phyloP scores from a whole-genome alignment of 768 basidiomycete genomes.

The Tylopilus cervinicoccineus region DNA sequence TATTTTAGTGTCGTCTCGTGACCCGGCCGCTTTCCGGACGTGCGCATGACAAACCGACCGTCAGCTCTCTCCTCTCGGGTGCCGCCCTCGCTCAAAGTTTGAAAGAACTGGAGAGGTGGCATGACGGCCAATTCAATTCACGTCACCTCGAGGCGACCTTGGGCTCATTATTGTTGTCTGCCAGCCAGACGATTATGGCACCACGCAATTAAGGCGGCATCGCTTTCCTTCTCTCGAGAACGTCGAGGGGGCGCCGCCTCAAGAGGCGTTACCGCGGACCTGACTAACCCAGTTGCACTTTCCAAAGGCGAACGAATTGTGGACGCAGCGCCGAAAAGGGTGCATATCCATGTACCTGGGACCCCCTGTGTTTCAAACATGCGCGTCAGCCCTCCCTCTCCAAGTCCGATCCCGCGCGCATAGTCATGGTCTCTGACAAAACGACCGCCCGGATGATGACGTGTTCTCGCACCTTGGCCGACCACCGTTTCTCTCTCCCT shows the following conservation, averaged over 20 bases:
- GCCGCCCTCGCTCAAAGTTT: no score
- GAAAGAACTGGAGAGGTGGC: no score
- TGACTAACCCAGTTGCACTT: background rate
- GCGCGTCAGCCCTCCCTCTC: background rate
- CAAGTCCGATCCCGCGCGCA: background rate
- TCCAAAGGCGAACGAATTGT: background rate
- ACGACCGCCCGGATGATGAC: background rate
- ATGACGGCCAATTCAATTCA: conserved; percentile 11
- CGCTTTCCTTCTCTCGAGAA: conserved; percentile 11
- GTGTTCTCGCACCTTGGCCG: background rate
- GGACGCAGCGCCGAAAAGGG: background rate
- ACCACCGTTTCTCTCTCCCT: background rate
- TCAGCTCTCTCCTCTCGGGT: conserved; percentile 11
- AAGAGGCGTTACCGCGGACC: conserved; percentile 18
- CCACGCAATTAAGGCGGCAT: conserved; percentile 23
- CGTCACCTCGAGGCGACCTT: conserved; percentile 14
- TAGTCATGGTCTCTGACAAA: background rate
- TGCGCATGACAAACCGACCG: background rate
- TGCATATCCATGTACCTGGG: background rate
- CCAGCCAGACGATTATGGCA: conserved; percentile 19
- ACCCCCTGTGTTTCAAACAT: conserved; percentile 11
- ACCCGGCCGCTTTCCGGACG: conserved; percentile 3
- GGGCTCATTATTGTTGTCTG: conserved; percentile 7
- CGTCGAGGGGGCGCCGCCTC: background rate
- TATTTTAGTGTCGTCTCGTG: background rate